Evolutionary conservation across 345 rosid species (phyloP), one percentile per base, ranked within the genome.

Genomic region (Euclidium syriacum): DNA sequence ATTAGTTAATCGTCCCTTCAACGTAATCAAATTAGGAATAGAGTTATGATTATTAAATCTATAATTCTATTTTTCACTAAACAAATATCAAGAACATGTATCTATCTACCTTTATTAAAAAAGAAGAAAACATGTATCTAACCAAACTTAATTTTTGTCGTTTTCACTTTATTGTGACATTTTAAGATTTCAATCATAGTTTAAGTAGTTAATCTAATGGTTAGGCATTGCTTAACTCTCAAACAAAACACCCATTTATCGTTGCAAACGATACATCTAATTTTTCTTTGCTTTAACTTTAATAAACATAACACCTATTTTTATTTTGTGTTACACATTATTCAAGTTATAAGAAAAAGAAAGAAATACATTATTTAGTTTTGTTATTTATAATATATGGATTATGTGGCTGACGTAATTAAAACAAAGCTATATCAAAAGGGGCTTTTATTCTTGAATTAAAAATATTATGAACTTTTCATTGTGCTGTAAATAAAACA

Each of bases 91-190:
- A 19, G 33, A 66, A 57, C 64, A 47, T 56, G 41, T n/a, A 36
- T 36, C 4, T 32, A 30, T 58, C 34, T 30, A 50, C n/a, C n/a
- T n/a, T n/a, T n/a, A n/a, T n/a, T n/a, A n/a, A n/a, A n/a, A n/a
- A n/a, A n/a, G n/a, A n/a, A n/a, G n/a, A n/a, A n/a, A n/a, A n/a
- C 16, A 36, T 36, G 15, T 32, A 30, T 58, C 34, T 30, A 50
- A 58, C 72, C 30, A 50, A 58, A 68, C 65, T 43, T 40, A 10
- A 32, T 35, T 58, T 30, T 58, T 50, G 46, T 58, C 59, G 60
- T 40, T 39, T 50, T 12, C 52, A 22, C 29, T 58, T 20, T 40
- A 40, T 58, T 38, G 36, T 58, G 23, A 24, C 60, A 42, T 41
- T 48, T 41, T 50, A 44, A 22, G 11, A 51, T 51, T 12, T 26